Evolutionary conservation across 2,329 filamentous ascomycete genomes (phyloP).

Genomic region (Berkeleyomyces basicola): DNA sequence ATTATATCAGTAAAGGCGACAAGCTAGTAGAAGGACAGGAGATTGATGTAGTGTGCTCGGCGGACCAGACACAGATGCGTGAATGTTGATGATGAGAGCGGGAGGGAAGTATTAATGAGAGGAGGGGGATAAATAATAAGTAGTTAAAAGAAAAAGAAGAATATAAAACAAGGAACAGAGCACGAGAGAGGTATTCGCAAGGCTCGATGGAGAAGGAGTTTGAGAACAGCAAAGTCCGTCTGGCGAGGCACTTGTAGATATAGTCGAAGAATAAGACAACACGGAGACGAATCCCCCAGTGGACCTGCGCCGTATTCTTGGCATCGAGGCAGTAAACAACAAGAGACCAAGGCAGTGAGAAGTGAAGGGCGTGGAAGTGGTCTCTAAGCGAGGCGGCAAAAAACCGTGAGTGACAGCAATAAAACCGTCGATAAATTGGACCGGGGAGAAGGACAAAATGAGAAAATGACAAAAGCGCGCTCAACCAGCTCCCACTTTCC

Average conservation of each 20-base stretch:
- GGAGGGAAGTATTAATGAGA: neutral
- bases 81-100: neutral
- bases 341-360: neutral
- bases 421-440: neutral
- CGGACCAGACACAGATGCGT: neutral
- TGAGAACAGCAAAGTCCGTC: neutral
- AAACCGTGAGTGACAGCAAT: neutral
- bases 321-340: neutral
- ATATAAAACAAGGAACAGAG: neutral
- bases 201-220: neutral
- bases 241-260: neutral
- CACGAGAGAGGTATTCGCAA: neutral
- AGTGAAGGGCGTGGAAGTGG: neutral
- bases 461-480: neutral
- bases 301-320: neutral
- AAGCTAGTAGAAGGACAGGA: neutral
- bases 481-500: neutral
- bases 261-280: too few relatives aligned
- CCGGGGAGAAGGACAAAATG: neutral
- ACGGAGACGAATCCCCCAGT: too few relatives aligned
- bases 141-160: neutral
- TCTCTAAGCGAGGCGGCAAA: slow-evolving; percentile 1
- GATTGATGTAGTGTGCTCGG: neutral
- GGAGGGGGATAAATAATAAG: neutral
- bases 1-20: neutral